Conservation (phyloP, 345 rosid genomes). For the Noccaea caerulescens region DNA sequence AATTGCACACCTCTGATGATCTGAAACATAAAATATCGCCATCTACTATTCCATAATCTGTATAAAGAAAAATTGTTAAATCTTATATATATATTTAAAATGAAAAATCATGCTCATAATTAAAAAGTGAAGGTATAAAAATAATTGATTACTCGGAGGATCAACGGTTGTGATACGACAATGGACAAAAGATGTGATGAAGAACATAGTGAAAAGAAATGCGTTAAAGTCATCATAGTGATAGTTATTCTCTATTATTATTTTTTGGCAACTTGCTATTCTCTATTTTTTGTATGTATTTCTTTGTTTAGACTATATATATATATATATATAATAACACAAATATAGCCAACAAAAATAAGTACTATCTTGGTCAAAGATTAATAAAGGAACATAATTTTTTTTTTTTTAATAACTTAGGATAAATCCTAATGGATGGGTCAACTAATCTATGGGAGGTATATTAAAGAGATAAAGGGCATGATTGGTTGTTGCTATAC, state of each 20-base stretch:
- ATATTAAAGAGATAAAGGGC: no score
- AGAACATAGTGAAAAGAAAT: neutral
- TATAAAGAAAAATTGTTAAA: neutral
- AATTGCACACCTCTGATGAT: no score
- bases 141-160: neutral
- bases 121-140: neutral
- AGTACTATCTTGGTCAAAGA: neutral
- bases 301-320: neutral
- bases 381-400: neutral
- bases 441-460: no score
- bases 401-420: no score
- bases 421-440: no score
- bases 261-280: no score
- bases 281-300: neutral
- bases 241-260: neutral
- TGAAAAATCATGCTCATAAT: neutral
- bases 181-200: neutral
- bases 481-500: no score
- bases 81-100: neutral
- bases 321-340: no score
- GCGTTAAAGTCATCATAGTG: neutral
- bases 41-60: neutral
- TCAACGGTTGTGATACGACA: neutral
- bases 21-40: no score
- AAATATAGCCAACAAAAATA: neutral